These are phyloP conservation scores for Gastrolobium bilobum DNA, from an alignment of 306 rosid genomes.

Conservation along the genomic window DNA sequence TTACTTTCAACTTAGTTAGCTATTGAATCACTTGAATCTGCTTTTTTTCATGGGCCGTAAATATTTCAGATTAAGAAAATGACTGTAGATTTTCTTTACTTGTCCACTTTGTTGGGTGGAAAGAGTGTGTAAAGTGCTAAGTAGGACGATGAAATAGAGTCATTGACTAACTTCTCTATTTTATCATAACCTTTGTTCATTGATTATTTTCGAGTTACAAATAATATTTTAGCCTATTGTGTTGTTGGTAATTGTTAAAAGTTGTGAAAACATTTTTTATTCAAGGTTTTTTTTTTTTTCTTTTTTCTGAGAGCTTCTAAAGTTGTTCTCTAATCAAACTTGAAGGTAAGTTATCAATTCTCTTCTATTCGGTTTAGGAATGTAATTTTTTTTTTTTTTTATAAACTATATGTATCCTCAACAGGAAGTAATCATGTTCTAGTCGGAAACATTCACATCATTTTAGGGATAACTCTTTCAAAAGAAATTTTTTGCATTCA, in stretches of 20 bases:
- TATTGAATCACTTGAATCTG: not conserved
- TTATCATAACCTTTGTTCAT: not conserved
- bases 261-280: slow-evolving; percentile 46
- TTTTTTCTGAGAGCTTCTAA: slow-evolving; percentile 49
- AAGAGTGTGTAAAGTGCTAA: not conserved
- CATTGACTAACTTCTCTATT: not conserved
- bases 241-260: slow-evolving; percentile 37
- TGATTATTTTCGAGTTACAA: not conserved
- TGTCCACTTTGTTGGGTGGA: not conserved
- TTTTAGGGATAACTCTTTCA: no score
- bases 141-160: not conserved
- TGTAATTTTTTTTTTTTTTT: no score
- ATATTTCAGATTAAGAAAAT: not conserved
- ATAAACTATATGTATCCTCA: no score
- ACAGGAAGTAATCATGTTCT: no score
- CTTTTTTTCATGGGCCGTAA: not conserved
- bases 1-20: not conserved
- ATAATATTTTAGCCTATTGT: not conserved
- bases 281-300: slow-evolving; percentile 41
- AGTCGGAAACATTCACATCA: no score
- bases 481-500: no score
- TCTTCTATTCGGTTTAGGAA: not conserved
- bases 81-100: not conserved
- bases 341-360: slow-evolving; percentile 41
- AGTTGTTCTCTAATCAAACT: slow-evolving; percentile 52